Conservation (phyloP, 2,329 filamentous ascomycete genomes). For the Calonectria fujianensis region DNA sequence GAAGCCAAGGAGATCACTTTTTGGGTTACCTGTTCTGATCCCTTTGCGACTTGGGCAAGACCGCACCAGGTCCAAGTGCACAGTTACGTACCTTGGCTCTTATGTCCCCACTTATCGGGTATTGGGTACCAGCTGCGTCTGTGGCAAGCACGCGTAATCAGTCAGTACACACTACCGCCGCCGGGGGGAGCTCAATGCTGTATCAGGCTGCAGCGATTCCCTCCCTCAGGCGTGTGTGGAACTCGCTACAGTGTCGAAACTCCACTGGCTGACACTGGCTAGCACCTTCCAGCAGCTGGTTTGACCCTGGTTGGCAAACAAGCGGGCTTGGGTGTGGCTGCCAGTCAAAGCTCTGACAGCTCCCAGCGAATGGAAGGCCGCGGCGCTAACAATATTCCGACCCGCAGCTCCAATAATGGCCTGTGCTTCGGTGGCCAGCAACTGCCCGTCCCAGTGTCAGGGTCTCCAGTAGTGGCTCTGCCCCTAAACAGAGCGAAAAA, state of each 20-base stretch:
- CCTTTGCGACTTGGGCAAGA: conserved; percentile 46
- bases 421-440: conserved; percentile 21
- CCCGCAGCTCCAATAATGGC: conserved; percentile 32
- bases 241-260: conserved; percentile 36
- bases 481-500: conserved; percentile 31
- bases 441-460: conserved; percentile 25
- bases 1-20: conserved; percentile 54
- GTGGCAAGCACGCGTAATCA: neutral
- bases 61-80: conserved; percentile 29
- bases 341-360: conserved; percentile 31
- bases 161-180: neutral
- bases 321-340: conserved; percentile 24
- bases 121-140: neutral
- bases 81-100: conserved; percentile 36
- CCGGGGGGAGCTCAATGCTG: conserved; percentile 23
- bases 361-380: conserved; percentile 44
- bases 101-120: neutral
- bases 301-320: conserved; percentile 28
- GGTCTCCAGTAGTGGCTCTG: conserved; percentile 7
- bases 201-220: conserved; percentile 31
- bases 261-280: conserved; percentile 38
- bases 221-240: conserved; percentile 33
- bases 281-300: conserved; percentile 24
- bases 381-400: conserved; percentile 50
- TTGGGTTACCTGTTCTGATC: conserved; percentile 61